Base-by-base conservation (phyloP, 1,284 basidiomycete species). In the Malassezia pachydermatis region DNA sequence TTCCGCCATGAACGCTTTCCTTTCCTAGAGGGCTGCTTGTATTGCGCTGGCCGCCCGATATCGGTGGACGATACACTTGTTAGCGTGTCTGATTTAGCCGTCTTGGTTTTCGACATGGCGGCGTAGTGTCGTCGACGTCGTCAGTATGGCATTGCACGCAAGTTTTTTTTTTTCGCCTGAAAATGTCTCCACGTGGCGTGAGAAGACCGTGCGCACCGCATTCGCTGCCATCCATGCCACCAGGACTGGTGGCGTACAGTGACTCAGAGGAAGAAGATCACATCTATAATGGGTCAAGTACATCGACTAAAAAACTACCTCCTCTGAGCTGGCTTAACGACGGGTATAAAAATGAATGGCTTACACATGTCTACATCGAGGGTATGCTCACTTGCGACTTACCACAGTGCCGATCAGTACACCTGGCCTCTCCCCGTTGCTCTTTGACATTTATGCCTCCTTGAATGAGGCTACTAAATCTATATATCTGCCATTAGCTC, bases 1-100 rank as follows among this genome's bases (percentile, higher is more conserved):
- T 94, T 94, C 64, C 89, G 76, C 89, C 89, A 94, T 45, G 88
- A 82, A 52, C 80, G 81, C 74, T 92, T 94, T 41, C 87, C 85
- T 72, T 88, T 94, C 48, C 88, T 76, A 58, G 83, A 86, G 0
- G 80, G 73, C 69, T 90, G 87, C 10, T 75, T 76, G 39, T 77
- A 57, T 36, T 62, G 60, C 9, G 62, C 53, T 10, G 62, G 62
- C 5, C 50, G 38, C n/a, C 50, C 50, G 20, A 34, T 14, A n/a
- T n/a, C n/a, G n/a, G n/a, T n/a, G 36, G 36, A 24, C 20, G 36
- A 13, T 17, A 19, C 28, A 25, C n/a, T 19, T n/a, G n/a, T n/a
- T n/a, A n/a, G n/a, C n/a, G n/a, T n/a, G n/a, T n/a, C n/a, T n/a
- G n/a, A n/a, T 32, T 14, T 32, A 16, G 19, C 16, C 38, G 20